phyloP scores from a whole-genome alignment of 2,329 filamentous ascomycete genomes.

The Ophiostoma tasmaniense region DNA sequence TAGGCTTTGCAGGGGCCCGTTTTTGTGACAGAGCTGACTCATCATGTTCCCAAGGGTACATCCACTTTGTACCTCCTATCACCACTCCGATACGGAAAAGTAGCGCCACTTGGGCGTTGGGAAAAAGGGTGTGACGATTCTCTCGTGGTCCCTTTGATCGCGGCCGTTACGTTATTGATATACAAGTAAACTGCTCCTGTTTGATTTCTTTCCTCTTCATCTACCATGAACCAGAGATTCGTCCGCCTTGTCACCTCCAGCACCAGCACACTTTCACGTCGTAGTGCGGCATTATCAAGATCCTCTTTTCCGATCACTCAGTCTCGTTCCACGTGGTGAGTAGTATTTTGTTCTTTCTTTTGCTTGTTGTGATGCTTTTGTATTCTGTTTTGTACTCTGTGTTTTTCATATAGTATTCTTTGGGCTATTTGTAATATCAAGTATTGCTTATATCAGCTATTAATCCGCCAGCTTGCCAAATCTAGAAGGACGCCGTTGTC shows the following conservation, averaged over 20 bases:
- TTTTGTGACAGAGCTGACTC: neutral
- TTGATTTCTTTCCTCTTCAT: neutral
- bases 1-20: no score
- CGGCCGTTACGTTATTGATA: neutral
- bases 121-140: neutral
- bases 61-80: neutral
- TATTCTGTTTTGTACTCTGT: neutral
- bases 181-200: neutral
- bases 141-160: neutral
- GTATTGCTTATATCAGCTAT: neutral
- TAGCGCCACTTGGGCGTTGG: neutral
- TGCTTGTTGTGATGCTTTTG: neutral
- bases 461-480: neutral
- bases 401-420: neutral
- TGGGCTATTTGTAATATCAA: neutral
- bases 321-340: slow-evolving; percentile 13
- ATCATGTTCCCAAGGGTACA: neutral
- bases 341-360: slow-evolving; percentile 18
- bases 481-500: neutral
- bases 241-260: slow-evolving; percentile 1
- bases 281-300: slow-evolving; percentile 15
- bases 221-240: slow-evolving; percentile 5
- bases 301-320: slow-evolving; percentile 12
- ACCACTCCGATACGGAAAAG: neutral
- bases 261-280: slow-evolving; percentile 9